Conservation (phyloP, 163 green algal genomes). For the Scenedesmus sp. region DNA sequence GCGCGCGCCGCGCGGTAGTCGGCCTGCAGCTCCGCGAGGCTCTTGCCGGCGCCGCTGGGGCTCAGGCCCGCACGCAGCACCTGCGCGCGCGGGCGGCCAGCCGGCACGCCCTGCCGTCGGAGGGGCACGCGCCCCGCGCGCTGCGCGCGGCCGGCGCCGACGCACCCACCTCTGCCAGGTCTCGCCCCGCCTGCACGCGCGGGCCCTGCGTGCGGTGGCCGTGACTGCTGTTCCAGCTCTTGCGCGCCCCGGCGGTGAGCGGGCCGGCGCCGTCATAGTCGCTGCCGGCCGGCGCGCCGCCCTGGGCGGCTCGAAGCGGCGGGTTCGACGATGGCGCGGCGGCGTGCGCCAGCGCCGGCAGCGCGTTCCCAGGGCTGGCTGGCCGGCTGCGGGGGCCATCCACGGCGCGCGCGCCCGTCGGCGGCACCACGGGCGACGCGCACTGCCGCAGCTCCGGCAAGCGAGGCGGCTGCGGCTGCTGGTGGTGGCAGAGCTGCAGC, state of each 20-base stretch:
- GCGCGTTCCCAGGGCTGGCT: background rate
- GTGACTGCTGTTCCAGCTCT: constrained; percentile 21
- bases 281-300: constrained; percentile 9
- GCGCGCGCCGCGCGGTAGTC: constrained; percentile 57
- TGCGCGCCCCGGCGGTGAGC: constrained; percentile 10
- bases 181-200: constrained; percentile 5
- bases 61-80: constrained; percentile 14
- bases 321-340: background rate
- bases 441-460: background rate
- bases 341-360: background rate
- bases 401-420: background rate
- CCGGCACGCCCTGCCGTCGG: background rate
- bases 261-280: constrained; percentile 31
- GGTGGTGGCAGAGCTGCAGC: constrained; percentile 18
- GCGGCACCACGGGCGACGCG: background rate
- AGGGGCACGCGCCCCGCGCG: too few relatives aligned
- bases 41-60: constrained; percentile 7
- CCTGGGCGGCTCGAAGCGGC: background rate
- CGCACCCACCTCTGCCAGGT: constrained; percentile 11
- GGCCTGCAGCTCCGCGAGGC: constrained; percentile 48
- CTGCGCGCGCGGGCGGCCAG: background rate
- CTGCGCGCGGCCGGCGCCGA: too few relatives aligned
- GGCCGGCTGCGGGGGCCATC: background rate
- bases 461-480: constrained; percentile 1
- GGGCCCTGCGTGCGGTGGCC: background rate